A percentile compares a stretch with the other conserved stretches of the same genome.
Conservation (phyloP, 108 stramenopile species). For the Hondaea fermentalgiana region DNA sequence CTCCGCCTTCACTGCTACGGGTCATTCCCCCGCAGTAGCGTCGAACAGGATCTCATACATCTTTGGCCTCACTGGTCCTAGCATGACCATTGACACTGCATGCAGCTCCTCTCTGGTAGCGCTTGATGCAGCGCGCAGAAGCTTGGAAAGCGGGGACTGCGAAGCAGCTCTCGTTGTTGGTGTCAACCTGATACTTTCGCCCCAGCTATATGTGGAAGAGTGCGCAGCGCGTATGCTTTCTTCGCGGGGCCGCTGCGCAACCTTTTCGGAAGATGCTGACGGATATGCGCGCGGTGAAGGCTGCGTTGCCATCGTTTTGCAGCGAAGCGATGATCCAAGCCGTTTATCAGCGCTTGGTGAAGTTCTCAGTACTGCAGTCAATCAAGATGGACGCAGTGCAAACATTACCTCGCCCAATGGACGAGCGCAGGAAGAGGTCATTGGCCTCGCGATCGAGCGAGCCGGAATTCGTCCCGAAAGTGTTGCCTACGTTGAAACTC, state of each 20-base stretch:
- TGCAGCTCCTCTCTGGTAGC: slow-evolving; percentile 31
- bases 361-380: background rate
- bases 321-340: background rate
- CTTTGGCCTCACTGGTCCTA: slow-evolving; percentile 20
- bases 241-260: background rate
- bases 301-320: background rate
- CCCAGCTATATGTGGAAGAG: background rate
- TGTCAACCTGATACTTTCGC: background rate
- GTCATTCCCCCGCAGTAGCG: background rate
- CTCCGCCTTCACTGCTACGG: background rate
- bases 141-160: background rate
- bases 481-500: slow-evolving; percentile 22
- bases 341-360: background rate
- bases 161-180: background rate
- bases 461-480: background rate
- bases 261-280: background rate
- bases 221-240: slow-evolving; percentile 23
- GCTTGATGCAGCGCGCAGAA: background rate
- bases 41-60: slow-evolving; percentile 21
- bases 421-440: background rate
- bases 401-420: slow-evolving; percentile 32
- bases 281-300: slow-evolving; percentile 33
- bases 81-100: slow-evolving; percentile 26
- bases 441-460: background rate
- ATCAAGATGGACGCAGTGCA: slow-evolving; percentile 27